Conservation (phyloP, 2,329 filamentous ascomycete species). For the Diaporthe caulivora region DNA sequence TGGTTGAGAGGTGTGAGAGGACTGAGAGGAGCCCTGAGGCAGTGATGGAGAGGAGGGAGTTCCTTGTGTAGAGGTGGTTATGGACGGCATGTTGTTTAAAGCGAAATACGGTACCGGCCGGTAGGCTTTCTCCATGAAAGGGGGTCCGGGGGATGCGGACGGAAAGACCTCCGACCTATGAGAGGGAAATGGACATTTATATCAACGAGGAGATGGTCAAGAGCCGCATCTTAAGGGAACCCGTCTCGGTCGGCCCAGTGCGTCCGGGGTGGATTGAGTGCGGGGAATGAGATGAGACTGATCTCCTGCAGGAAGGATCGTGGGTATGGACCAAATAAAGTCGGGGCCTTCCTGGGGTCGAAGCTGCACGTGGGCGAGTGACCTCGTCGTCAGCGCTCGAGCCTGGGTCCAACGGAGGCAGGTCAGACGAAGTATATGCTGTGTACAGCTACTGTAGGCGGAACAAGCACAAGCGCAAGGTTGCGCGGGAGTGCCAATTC, state of each 20-base stretch:
- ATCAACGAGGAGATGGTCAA: slow-evolving; percentile 41
- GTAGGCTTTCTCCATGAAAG: slow-evolving; percentile 38
- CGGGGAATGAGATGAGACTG: slow-evolving; percentile 44
- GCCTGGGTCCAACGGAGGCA: slow-evolving; percentile 34
- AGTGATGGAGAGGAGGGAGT: slow-evolving; percentile 47
- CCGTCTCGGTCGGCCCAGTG: slow-evolving; percentile 37
- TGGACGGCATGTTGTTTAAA: slow-evolving; percentile 49
- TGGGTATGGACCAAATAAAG: slow-evolving; percentile 38
- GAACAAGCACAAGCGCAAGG: slow-evolving; percentile 45
- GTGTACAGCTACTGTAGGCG: slow-evolving; percentile 49
- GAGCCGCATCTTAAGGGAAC: slow-evolving; percentile 46
- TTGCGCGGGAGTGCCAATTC: slow-evolving; percentile 46
- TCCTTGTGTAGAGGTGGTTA: slow-evolving; percentile 44
- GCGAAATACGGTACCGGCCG: slow-evolving; percentile 35
- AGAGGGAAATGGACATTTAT: slow-evolving; percentile 39
- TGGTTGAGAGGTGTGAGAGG: slow-evolving; percentile 55
- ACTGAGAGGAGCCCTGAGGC: slow-evolving; percentile 55
- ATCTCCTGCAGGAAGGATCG: slow-evolving; percentile 41
- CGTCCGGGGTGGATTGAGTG: slow-evolving; percentile 40
- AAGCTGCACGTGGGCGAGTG: slow-evolving; percentile 39
- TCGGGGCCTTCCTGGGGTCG: slow-evolving; percentile 39
- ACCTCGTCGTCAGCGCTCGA: slow-evolving; percentile 39
- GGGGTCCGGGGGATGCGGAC: slow-evolving; percentile 38
- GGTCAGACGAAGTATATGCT: slow-evolving; percentile 43
- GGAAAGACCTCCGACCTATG: slow-evolving; percentile 39